Base-by-base conservation (phyloP, 768 basidiomycete species). In the Dendrothele bispora region DNA sequence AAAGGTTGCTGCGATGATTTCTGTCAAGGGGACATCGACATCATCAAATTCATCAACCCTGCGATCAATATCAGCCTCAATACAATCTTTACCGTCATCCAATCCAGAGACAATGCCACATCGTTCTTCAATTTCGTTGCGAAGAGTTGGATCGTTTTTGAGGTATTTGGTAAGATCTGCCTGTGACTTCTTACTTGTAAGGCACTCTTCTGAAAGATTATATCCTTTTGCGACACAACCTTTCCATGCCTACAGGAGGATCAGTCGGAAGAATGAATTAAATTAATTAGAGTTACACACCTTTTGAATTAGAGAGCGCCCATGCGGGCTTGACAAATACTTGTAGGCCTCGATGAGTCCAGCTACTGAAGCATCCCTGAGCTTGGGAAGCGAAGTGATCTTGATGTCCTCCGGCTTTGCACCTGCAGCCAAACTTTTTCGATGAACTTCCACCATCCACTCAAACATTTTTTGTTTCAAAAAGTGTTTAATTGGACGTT, bases 401-500 rank as follows among this genome's bases (percentile, higher is more conserved):
- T 18, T 18, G 15, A 40, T 40, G 10, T 40, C 39, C 24, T 40
- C 39, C n/a, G 39, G 39, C 24, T 40, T 40, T 5, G 39, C 17
- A 20, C 39, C 21, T 10, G 39, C 39, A 25, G 39, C 39, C 7
- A 40, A 24, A 18, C 26, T 18, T 25, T 40, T 25, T n/a, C 39
- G 39, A 18, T 22, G n/a, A n/a, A n/a, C n/a, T n/a, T n/a, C n/a
- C n/a, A n/a, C n/a, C n/a, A n/a, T n/a, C n/a, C n/a, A n/a, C n/a
- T n/a, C n/a, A n/a, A n/a, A n/a, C n/a, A n/a, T n/a, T n/a, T n/a
- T n/a, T n/a, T n/a, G n/a, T n/a, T n/a, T n/a, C 30, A 60, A 29
- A 37, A 32, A 12, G 39, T 54, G 48, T 43, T 58, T 58, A 37
- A 56, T 41, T 8, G 54, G 34, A 22, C 58, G 47, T 15, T 60